A percentile compares a stretch with the other conserved stretches of the same genome.
Conservation (phyloP, 345 rosid genomes). For the Ceriops tagal region DNA sequence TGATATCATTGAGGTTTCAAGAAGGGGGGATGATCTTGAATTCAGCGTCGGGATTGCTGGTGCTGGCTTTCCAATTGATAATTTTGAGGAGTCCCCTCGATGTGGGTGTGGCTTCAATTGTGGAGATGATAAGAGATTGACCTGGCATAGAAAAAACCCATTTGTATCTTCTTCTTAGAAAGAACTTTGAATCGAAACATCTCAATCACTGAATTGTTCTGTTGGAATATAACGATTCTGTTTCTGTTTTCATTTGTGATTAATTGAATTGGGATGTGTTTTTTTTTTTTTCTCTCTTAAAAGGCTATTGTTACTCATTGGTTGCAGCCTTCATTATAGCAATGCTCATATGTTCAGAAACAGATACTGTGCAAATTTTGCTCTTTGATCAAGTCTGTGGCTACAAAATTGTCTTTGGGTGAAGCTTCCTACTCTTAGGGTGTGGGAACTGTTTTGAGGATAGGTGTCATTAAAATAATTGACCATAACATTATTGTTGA, state of each 20-base stretch:
- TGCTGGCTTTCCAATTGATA: slow-evolving; percentile 55
- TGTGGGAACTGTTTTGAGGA: not conserved
- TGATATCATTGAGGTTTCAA: slow-evolving; percentile 55
- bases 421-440: not conserved
- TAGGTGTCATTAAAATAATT: not conserved
- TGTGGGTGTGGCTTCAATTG: slow-evolving; percentile 90
- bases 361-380: not conserved
- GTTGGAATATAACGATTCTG: not conserved
- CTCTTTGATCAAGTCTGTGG: not conserved
- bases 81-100: slow-evolving; percentile 69
- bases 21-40: slow-evolving; percentile 46
- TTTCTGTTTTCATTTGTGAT: slow-evolving; percentile 6
- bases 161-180: slow-evolving; percentile 40
- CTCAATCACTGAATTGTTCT: not conserved
- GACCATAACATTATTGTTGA: not conserved
- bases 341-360: not conserved
- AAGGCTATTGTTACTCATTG: no score
- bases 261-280: slow-evolving; percentile 10
- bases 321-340: no score
- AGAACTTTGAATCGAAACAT: slow-evolving; percentile 6
- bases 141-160: slow-evolving; percentile 22
- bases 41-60: slow-evolving; percentile 64
- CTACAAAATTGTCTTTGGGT: not conserved
- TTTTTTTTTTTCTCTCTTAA: not conserved
- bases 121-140: slow-evolving; percentile 15